Base-by-base conservation (phyloP, 345 rosid species). In the Salix purpurea region DNA sequence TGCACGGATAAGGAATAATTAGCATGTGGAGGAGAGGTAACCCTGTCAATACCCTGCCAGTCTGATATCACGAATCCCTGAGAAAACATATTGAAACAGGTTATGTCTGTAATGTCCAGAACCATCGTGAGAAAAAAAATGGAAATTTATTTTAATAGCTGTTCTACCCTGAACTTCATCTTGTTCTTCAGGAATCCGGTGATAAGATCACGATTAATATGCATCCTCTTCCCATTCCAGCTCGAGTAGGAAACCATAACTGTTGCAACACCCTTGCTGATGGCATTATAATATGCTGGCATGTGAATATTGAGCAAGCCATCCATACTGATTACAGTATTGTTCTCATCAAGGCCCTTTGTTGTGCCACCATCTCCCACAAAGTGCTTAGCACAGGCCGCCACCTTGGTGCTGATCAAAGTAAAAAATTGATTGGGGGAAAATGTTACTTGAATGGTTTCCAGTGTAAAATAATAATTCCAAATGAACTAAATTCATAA, bases 211-310 rank as follows among this genome's bases (percentile, higher is more conserved):
- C 24, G 73, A 34, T 84, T 80, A 30, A 81, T 82, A 64, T 86
- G 89, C 87, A 86, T 86, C 82, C 82, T 86, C 71, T 77, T 77
- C 60, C 87, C 87, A 71, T 84, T 86, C 66, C 77, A 65, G 64
- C 89, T 86, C 3, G 89, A 84, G 67, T 82, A 86, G 40, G 89
- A 86, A 2, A 83, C 82, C 89, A 86, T 86, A 44, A 86, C 69
- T 4, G 85, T 84, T 54, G 85, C 74, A 70, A 85, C 79, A 64
- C 81, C 76, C 62, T 67, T 73, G 75, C 66, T 26, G 34, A 81
- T 67, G 5, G 87, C 62, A 74, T 76, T 44, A 19, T 56, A 69
- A 72, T 84, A 84, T 46, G 84, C 83, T 30, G 83, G 83, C 87
- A 84, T 84, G 72, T 84, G 87, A 56, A 79, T 76, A 8, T 69